These are phyloP conservation scores for Bjerkandera adusta DNA, from an alignment of 1,284 basidiomycete genomes.

Conservation along the genomic window DNA sequence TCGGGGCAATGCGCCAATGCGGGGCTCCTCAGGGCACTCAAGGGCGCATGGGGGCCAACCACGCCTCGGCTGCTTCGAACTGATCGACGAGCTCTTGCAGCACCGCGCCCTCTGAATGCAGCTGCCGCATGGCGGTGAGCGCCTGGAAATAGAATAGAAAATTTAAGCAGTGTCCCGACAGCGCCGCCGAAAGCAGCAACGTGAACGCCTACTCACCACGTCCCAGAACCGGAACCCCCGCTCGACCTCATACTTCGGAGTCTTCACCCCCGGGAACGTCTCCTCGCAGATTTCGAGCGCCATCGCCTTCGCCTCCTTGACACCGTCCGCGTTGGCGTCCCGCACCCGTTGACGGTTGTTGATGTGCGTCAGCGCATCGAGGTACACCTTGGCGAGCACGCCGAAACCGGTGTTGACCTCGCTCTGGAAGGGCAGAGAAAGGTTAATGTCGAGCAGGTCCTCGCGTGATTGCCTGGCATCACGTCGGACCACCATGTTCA, in stretches of 20 bases:
- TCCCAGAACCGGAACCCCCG: conserved; percentile 99
- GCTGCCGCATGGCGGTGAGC: conserved; percentile 83
- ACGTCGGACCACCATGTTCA: conserved; percentile 89
- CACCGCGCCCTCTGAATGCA: conserved; percentile 82
- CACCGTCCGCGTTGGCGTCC: conserved; percentile 73
- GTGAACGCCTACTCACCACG: conserved; percentile 60
- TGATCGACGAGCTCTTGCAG: conserved; percentile 84
- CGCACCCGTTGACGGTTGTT: conserved; percentile 76
- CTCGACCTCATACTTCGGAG: conserved; percentile 85
- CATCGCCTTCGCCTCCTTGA: conserved; percentile 80
- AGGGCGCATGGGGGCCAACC: conserved; percentile 90
- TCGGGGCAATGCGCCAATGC: conserved; percentile 8
- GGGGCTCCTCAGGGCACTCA: conserved; percentile 34
- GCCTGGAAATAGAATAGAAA: conserved; percentile 48
- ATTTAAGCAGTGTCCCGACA: conserved; percentile 5
- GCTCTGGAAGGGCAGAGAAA: conserved; percentile 90
- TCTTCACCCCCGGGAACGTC: conserved; percentile 91
- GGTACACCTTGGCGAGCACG: conserved; percentile 93
- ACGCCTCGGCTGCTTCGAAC: conserved; percentile 93
- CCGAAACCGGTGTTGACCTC: conserved; percentile 99
- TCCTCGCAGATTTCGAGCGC: conserved; percentile 92
- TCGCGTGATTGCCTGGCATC: conserved; percentile 87
- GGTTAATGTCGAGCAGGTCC: conserved; percentile 89
- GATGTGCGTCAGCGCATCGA: conserved; percentile 88
- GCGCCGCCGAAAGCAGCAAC: conserved; percentile 2